A percentile compares a stretch with the other conserved stretches of the same genome.
phyloP scores from a whole-genome alignment of 2,329 filamentous ascomycete genomes.

The Aspergillus japonicus region DNA sequence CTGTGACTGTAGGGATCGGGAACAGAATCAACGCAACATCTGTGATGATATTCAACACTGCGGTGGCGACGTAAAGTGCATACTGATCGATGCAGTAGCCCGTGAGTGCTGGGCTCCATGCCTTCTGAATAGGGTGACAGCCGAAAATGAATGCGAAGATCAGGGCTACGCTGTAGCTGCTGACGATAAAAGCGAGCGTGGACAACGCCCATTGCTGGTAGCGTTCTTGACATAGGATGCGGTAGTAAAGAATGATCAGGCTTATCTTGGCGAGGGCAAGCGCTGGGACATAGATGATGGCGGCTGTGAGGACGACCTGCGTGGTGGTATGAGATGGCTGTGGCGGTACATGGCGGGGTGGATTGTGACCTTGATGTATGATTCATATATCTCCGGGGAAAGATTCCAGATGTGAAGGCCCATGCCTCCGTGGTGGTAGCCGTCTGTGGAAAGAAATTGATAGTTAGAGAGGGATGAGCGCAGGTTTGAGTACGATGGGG shows the following conservation, averaged over 20 bases:
- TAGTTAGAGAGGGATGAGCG: background rate
- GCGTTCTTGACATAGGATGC: background rate
- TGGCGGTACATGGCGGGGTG: background rate
- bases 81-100: constrained; percentile 1
- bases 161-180: background rate
- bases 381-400: background rate
- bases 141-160: background rate
- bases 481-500: background rate
- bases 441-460: background rate
- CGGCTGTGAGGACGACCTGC: background rate
- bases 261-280: background rate
- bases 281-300: background rate
- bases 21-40: constrained; percentile 21
- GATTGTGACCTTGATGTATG: background rate
- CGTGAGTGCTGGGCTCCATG: background rate
- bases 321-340: background rate
- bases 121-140: background rate
- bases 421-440: constrained; percentile 1
- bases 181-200: background rate
- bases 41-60: constrained; percentile 22
- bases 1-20: constrained; percentile 20
- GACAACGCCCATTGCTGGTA: background rate
- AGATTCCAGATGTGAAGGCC: background rate
- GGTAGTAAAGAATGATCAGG: background rate
- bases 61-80: constrained; percentile 17